Evolutionary conservation across 768 basidiomycete species (phyloP), one percentile per base, ranked within the genome.

Genomic region (Baorangia bicolor): DNA sequence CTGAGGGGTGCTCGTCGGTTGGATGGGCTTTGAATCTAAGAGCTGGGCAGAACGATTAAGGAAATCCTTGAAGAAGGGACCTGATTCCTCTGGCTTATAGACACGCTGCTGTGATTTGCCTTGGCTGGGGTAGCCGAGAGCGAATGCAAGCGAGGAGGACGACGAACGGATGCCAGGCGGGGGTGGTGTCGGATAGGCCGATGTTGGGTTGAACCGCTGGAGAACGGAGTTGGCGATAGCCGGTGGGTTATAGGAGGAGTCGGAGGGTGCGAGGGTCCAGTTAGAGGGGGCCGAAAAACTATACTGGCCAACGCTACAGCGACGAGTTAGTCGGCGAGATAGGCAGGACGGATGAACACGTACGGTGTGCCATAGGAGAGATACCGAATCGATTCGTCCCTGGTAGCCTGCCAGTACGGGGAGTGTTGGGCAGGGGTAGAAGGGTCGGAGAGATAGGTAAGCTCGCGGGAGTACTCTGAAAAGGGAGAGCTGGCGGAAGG

Each of bases 111-210:
- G 69, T 7, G 64, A 40, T 45, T 59, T 68, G 28, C 18, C 51
- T 38, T 68, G 64, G 28, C 64, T 70, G 6, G 74, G 76, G 39
- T 75, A 71, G 6, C 86, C 88, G 23, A 92, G 79, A 4, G 90
- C 90, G 67, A 78, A 78, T 5, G 90, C 89, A 53, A 90, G 81
- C 13, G 90, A 91, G 16, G 89, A 91, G 2, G 88, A 87, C 1
- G 80, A 82, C n/a, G 78, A 75, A 35, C 74, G 80, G 38, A 88
- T 83, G 13, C 79, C 79, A 1, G 86, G 86, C 18, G 78, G 77
- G 1, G 88, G 86, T 23, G 86, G 86, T 2, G 88, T 88, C 3
- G 88, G 88, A 71, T 91, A 91, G 2, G 83, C 78, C 4, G 78
- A 75, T 18, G 77, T 77, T n/a, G 88, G 84, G 4, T 77, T 70